phyloP scores from a whole-genome alignment of 495 filamentous ascomycete species.

The Parachaetomium inaequale region DNA sequence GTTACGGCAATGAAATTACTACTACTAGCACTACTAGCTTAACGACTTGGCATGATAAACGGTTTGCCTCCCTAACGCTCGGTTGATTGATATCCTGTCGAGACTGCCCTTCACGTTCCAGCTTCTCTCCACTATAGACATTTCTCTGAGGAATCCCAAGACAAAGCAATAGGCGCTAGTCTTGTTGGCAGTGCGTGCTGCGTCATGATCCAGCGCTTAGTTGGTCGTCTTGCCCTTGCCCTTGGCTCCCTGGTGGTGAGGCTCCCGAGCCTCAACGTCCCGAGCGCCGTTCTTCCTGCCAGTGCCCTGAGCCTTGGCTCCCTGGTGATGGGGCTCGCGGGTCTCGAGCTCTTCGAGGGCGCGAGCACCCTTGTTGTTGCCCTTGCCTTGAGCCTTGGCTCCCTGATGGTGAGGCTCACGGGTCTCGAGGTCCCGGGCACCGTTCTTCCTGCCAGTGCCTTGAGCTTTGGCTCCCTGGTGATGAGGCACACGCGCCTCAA shows the following conservation, averaged over 20 bases:
- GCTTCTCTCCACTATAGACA: too few species aligned
- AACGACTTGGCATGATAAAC: too few species aligned
- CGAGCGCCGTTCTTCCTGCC: not conserved
- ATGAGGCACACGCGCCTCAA: not conserved
- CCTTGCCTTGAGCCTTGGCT: not conserved
- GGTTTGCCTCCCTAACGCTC: too few species aligned
- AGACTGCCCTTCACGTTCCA: too few species aligned
- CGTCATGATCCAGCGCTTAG: not conserved
- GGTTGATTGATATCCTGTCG: too few species aligned
- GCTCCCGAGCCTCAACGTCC: not conserved
- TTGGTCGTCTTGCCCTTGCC: not conserved
- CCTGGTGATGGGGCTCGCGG: conserved; percentile 4
- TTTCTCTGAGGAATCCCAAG: too few species aligned
- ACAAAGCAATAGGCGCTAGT: too few species aligned
- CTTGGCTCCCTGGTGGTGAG: conserved; percentile 2
- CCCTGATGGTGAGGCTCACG: conserved; percentile 7
- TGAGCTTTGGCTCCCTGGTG: conserved; percentile 2
- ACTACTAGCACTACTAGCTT: too few species aligned
- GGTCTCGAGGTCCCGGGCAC: not conserved
- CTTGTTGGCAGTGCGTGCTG: not conserved
- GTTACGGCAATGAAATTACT: too few species aligned
- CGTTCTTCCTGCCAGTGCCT: not conserved
- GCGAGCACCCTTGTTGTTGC: not conserved
- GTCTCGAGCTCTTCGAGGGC: conserved; percentile 2
- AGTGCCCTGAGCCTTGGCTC: not conserved